phyloP scores from a whole-genome alignment of 169 alveolate genomes.

The Plasmodium gallinaceum region DNA sequence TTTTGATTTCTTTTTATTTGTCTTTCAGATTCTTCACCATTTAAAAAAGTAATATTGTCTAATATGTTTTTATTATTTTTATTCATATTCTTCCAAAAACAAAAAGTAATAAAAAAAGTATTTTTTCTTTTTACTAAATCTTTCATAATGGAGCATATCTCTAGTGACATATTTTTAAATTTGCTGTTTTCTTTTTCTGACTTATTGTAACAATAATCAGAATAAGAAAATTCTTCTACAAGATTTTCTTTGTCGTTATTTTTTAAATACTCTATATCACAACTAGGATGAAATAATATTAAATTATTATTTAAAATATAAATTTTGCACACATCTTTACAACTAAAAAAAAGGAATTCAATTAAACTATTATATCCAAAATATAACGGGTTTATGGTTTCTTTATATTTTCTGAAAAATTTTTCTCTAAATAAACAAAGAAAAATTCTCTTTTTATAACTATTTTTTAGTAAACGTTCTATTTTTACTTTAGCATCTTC shows the following conservation, averaged over 20 bases:
- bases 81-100: conserved; percentile 35
- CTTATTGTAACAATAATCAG: conserved; percentile 4
- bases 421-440: conserved; percentile 20
- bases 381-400: not conserved
- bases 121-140: conserved; percentile 15
- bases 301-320: conserved; percentile 14
- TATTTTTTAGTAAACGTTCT: conserved; percentile 4
- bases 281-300: conserved; percentile 16
- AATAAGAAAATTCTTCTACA: conserved; percentile 21
- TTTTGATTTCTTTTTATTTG: too few species aligned
- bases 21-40: not conserved
- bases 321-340: conserved; percentile 30
- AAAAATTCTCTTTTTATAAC: not conserved
- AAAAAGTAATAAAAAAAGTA: conserved; percentile 30
- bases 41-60: not conserved
- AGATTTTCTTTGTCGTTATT: not conserved
- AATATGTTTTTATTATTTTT: not conserved
- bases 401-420: conserved; percentile 15
- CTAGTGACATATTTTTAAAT: conserved; percentile 9
- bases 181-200: not conserved
- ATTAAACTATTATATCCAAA: conserved; percentile 26
- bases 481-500: conserved; percentile 35
- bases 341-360: conserved; percentile 28
- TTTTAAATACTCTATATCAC: conserved; percentile 8
- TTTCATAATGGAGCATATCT: conserved; percentile 16